These are phyloP conservation scores for Neurospora sp. DNA, from an alignment of 495 filamentous ascomycete species.

Conservation along the genomic window DNA sequence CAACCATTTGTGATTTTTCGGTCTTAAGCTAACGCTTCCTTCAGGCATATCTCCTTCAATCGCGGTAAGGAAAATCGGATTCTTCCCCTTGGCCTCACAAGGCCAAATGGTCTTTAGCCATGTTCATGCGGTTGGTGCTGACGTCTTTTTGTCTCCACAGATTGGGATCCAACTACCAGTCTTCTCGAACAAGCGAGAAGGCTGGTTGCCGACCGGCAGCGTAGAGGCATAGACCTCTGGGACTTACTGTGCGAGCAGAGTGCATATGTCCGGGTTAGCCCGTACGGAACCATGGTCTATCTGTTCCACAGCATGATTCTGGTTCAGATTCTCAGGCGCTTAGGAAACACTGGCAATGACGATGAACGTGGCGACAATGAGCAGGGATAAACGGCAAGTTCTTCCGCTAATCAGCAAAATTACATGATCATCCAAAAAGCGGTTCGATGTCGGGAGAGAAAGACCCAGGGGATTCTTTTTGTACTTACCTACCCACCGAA, in stretches of 20 bases:
- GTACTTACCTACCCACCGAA: no score
- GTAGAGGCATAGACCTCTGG: background rate
- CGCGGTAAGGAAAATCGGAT: background rate
- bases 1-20: background rate
- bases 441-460: no score
- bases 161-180: background rate
- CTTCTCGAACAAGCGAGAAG: background rate
- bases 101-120: background rate
- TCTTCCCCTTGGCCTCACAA: background rate
- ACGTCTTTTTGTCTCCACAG: background rate
- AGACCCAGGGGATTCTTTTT: no score
- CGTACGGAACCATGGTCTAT: background rate
- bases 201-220: background rate
- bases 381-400: no score
- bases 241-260: background rate
- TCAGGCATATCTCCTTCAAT: background rate
- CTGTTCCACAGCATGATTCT: background rate
- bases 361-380: no score
- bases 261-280: rapidly evolving
- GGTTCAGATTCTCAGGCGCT: background rate
- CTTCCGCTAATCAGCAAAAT: no score
- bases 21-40: background rate
- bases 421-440: no score
- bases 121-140: background rate
- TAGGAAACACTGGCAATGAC: background rate